These are phyloP conservation scores for Polychaeton citri DNA, from an alignment of 2,329 filamentous ascomycete genomes.

Conservation along the genomic window DNA sequence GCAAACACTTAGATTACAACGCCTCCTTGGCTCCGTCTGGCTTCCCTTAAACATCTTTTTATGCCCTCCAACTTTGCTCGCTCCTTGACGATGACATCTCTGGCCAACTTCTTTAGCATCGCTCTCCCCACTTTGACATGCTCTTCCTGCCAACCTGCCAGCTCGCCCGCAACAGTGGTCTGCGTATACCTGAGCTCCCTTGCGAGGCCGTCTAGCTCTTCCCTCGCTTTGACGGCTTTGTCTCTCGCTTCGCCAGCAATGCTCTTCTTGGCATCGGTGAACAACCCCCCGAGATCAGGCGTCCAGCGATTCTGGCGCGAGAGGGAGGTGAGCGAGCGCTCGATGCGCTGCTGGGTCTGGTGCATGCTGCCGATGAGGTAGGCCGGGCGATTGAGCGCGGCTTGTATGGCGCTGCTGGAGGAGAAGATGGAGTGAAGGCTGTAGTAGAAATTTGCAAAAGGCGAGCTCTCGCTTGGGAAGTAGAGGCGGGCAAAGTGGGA, in stretches of 20 bases:
- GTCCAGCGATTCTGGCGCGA: constrained; percentile 68
- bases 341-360: constrained; percentile 60
- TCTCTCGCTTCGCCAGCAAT: constrained; percentile 75
- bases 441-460: constrained; percentile 60
- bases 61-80: constrained; percentile 67
- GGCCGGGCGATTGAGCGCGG: constrained; percentile 65
- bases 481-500: constrained; percentile 56
- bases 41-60: constrained; percentile 58
- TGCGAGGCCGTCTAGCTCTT: constrained; percentile 60
- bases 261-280: constrained; percentile 78
- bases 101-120: constrained; percentile 64
- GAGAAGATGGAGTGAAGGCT: constrained; percentile 68
- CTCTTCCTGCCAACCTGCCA: constrained; percentile 89
- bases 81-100: constrained; percentile 67
- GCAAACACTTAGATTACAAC: too few species aligned
- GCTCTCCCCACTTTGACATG: constrained; percentile 63
- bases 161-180: constrained; percentile 78
- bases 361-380: constrained; percentile 64
- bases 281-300: constrained; percentile 44
- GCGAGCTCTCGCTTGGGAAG: constrained; percentile 56
- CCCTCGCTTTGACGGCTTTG: constrained; percentile 55
- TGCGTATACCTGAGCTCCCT: constrained; percentile 83
- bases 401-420: constrained; percentile 69
- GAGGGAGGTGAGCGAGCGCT: constrained; percentile 64
- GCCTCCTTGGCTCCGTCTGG: too few species aligned